Conservation (phyloP, 441 rosid species). For the Gossypium aridum region DNA sequence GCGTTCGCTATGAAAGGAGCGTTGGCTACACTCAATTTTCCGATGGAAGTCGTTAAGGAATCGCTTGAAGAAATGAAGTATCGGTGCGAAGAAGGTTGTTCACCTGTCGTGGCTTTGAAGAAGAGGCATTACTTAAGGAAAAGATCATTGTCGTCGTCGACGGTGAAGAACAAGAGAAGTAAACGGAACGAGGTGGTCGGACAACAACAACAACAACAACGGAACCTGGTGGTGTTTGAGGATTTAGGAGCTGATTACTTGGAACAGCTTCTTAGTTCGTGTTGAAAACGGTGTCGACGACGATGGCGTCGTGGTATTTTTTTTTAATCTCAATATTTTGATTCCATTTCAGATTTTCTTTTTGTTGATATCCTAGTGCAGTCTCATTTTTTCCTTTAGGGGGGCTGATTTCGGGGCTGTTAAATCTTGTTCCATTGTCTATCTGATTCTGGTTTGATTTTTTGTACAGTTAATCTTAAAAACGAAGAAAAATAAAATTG, state of each 20-base stretch:
- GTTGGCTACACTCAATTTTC: constrained; percentile 66
- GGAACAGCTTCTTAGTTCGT: constrained; percentile 15
- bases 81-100: constrained; percentile 58
- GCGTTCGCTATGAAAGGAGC: constrained; percentile 71
- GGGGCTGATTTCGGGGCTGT: background rate
- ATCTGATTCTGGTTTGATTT: background rate
- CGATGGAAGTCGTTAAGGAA: constrained; percentile 55
- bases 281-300: background rate
- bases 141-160: constrained; percentile 18
- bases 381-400: background rate
- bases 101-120: constrained; percentile 76
- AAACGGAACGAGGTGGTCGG: constrained; percentile 9
- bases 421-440: background rate
- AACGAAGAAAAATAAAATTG: too few species aligned
- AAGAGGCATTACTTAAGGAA: constrained; percentile 56
- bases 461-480: background rate
- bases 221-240: constrained; percentile 14
- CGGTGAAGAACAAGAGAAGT: constrained; percentile 21
- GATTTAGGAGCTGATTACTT: constrained; percentile 16
- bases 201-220: constrained; percentile 2
- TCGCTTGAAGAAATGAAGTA: constrained; percentile 62
- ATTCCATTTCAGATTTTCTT: background rate
- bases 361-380: background rate
- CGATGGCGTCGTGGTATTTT: background rate
- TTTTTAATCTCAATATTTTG: background rate